Percentiles rank a stretch among this genome's conserved stretches.
Conservation (phyloP, 2,329 filamentous ascomycete genomes). For the Gremmenia infestans region DNA sequence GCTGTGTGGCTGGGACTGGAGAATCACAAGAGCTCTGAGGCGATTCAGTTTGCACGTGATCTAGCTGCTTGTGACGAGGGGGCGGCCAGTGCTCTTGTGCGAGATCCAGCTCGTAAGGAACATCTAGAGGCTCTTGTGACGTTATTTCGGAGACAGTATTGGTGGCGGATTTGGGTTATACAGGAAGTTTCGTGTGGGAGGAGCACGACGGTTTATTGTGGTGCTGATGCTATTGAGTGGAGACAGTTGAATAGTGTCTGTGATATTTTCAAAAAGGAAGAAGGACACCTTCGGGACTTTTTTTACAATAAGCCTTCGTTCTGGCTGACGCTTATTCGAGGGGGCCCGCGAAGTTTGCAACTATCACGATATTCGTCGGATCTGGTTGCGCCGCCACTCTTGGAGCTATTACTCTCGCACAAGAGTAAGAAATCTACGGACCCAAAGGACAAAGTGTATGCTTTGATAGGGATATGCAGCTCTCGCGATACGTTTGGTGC, state of each 20-base stretch:
- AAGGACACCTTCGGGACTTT: slow-evolving; percentile 9
- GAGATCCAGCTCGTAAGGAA: slow-evolving; percentile 6
- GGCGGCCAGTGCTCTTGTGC: slow-evolving; percentile 10
- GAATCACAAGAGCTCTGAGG: slow-evolving; percentile 7
- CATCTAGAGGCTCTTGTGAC: slow-evolving; percentile 30
- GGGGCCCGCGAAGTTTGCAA: slow-evolving; percentile 22
- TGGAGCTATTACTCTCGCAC: slow-evolving; percentile 25
- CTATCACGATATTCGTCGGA: slow-evolving; percentile 18
- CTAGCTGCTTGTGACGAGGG: slow-evolving; percentile 11
- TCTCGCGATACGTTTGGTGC: slow-evolving; percentile 15
- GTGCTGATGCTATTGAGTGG: slow-evolving; percentile 34
- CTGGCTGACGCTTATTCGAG: slow-evolving; percentile 17
- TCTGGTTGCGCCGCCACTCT: slow-evolving; percentile 14
- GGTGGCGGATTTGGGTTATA: slow-evolving; percentile 39
- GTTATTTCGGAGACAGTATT: slow-evolving; percentile 37
- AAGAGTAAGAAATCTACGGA: slow-evolving; percentile 28
- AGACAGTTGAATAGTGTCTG: slow-evolving; percentile 28
- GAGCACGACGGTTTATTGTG: slow-evolving; percentile 35
- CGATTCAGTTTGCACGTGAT: slow-evolving; percentile 16
- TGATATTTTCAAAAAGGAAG: slow-evolving; percentile 16
- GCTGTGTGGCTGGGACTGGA: slow-evolving; percentile 21
- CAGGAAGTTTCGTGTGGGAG: slow-evolving; percentile 38
- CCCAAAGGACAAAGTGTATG: slow-evolving; percentile 28
- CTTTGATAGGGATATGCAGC: slow-evolving; percentile 25
- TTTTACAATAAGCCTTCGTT: slow-evolving; percentile 18